phyloP scores from a whole-genome alignment of 108 stramenopile genomes.

The Pseudonitzschia multistriata region DNA sequence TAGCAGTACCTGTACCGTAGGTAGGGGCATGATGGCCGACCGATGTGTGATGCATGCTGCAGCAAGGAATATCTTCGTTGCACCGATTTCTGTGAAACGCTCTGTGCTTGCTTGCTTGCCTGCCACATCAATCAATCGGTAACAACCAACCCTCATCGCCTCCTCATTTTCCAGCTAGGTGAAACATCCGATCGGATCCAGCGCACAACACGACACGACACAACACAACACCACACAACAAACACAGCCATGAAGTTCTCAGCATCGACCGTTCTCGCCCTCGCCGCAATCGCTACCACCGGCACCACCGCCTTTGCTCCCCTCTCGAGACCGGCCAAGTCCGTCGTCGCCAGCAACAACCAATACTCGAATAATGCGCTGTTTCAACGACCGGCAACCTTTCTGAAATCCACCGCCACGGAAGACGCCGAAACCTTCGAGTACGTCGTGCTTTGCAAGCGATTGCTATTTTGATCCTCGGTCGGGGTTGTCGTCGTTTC shows the following conservation, averaged over 20 bases:
- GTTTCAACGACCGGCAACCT: conserved; percentile 24
- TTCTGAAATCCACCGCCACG: conserved; percentile 32
- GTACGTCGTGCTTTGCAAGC: conserved; percentile 31
- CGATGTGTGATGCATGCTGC: not conserved
- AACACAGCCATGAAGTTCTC: conserved; percentile 59
- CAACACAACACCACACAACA: not conserved
- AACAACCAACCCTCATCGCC: not conserved
- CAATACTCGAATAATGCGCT: not conserved
- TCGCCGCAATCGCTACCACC: conserved; percentile 30
- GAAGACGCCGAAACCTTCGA: conserved; percentile 55
- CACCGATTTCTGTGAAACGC: not conserved
- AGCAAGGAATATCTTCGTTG: not conserved
- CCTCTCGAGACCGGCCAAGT: conserved; percentile 9
- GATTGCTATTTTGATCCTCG: not conserved
- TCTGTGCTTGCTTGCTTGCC: not conserved
- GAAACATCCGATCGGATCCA: not conserved
- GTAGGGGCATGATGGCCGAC: not conserved
- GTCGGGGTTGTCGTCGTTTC: not conserved
- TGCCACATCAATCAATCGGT: not conserved
- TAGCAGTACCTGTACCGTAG: not conserved
- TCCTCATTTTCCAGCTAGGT: not conserved
- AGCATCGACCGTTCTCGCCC: conserved; percentile 41
- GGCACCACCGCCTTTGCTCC: conserved; percentile 25
- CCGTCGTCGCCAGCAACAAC: not conserved
- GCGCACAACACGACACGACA: not conserved